These are phyloP conservation scores for Hypoxylon lienhwacheense DNA, from an alignment of 495 filamentous ascomycete species.

Conservation along the genomic window DNA sequence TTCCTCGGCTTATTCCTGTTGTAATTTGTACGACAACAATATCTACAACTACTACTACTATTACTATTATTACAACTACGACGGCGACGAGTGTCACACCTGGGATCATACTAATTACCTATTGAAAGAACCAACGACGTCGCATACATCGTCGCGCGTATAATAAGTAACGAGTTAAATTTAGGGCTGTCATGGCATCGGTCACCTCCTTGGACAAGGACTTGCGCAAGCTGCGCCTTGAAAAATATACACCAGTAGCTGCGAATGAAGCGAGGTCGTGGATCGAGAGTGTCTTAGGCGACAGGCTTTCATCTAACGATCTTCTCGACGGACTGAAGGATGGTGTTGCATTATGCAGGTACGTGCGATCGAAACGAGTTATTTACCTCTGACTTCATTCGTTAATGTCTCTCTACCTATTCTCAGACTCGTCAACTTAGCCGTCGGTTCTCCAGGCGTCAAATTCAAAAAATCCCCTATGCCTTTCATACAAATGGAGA, in stretches of 20 bases:
- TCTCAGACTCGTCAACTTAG: constrained; percentile 78
- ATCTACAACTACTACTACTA: background rate
- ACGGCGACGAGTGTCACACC: constrained; percentile 4
- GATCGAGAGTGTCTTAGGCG: constrained; percentile 82
- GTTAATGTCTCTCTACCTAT: background rate
- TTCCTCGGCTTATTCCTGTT: constrained; percentile 3
- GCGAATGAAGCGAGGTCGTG: constrained; percentile 83
- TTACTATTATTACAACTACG: constrained; percentile 2
- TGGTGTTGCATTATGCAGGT: constrained; percentile 92
- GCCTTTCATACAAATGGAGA: constrained; percentile 99
- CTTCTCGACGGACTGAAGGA: constrained; percentile 85
- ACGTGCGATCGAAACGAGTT: constrained; percentile 35
- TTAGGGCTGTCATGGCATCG: constrained; percentile 71
- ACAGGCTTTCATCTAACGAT: constrained; percentile 69
- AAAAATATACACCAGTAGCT: constrained; percentile 91
- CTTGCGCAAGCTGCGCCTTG: constrained; percentile 87
- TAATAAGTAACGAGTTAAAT: no score
- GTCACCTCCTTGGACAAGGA: constrained; percentile 94
- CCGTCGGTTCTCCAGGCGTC: constrained; percentile 73
- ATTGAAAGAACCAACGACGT: background rate
- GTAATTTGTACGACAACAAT: constrained; percentile 3
- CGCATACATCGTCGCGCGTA: background rate
- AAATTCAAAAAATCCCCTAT: constrained; percentile 79
- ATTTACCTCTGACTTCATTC: background rate
- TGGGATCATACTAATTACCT: constrained; percentile 9